Evolutionary conservation across 1,284 basidiomycete species (phyloP).

Genomic region (Gymnopus androsaceus): DNA sequence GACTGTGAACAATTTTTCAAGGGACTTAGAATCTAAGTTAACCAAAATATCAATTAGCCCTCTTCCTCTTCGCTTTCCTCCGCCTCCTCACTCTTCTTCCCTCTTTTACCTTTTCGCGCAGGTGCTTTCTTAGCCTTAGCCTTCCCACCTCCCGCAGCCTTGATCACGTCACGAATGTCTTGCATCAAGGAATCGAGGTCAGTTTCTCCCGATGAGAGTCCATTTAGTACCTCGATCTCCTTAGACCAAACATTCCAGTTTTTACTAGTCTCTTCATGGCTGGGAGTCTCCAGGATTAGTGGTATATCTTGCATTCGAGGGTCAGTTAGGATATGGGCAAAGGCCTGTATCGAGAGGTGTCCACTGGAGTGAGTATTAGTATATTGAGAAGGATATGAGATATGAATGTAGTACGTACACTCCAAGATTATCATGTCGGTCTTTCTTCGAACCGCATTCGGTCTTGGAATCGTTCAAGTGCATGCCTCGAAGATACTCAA

Average conservation of each 20-base stretch:
- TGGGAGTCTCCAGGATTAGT: slow-evolving; percentile 82
- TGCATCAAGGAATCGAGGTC: slow-evolving; percentile 4
- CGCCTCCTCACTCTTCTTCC: slow-evolving; percentile 13
- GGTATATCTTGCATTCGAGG: slow-evolving; percentile 70
- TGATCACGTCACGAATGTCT: slow-evolving; percentile 8
- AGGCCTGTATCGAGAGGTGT: slow-evolving; percentile 63
- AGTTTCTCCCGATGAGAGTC: no score
- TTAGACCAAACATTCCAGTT: slow-evolving; percentile 67
- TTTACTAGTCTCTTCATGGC: slow-evolving; percentile 40
- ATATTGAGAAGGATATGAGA: not conserved
- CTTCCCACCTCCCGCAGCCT: not conserved
- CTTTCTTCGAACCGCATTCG: slow-evolving; percentile 63
- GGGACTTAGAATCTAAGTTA: no score
- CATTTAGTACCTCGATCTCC: slow-evolving; percentile 69
- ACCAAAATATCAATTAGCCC: slow-evolving; percentile 11
- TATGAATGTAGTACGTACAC: slow-evolving; percentile 53
- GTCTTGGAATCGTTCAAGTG: slow-evolving; percentile 86
- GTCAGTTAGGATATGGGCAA: slow-evolving; percentile 72
- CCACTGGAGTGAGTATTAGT: slow-evolving; percentile 46
- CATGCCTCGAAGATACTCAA: slow-evolving; percentile 76
- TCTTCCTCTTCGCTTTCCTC: slow-evolving; percentile 21
- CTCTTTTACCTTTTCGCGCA: not conserved
- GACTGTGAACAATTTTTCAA: no score
- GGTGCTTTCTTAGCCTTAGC: slow-evolving; percentile 5
- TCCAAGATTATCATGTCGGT: slow-evolving; percentile 85